Percentiles rank a stretch among this genome's conserved stretches.
These are phyloP conservation scores for Plasmodium knowlesi DNA, from an alignment of 169 alveolate genomes.

Conservation along the genomic window DNA sequence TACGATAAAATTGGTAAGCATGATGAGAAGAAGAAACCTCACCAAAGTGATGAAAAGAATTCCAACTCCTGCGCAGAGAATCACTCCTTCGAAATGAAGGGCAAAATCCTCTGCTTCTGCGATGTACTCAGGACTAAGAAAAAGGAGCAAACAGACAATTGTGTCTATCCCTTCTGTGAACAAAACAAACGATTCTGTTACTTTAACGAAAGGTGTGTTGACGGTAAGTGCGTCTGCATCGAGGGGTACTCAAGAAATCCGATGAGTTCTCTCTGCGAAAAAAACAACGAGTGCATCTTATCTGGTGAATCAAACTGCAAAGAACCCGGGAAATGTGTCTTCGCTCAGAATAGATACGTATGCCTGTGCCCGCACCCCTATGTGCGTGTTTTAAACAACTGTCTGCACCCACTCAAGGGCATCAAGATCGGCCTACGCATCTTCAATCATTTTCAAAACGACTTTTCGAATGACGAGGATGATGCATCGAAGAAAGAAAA, in stretches of 20 bases:
- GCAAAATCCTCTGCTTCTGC: slow-evolving; percentile 44
- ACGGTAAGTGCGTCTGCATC: slow-evolving; percentile 70
- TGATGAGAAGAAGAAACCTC: too few species aligned
- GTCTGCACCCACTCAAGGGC: slow-evolving; percentile 61
- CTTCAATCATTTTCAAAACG: slow-evolving; percentile 23
- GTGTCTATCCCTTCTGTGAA: slow-evolving; percentile 65
- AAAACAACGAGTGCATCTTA: slow-evolving; percentile 63
- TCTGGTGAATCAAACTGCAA: slow-evolving; percentile 16
- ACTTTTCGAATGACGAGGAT: slow-evolving; percentile 46
- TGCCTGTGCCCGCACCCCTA: slow-evolving; percentile 72
- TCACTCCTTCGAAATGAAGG: slow-evolving; percentile 34
- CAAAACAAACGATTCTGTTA: slow-evolving; percentile 44
- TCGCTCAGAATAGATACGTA: slow-evolving; percentile 29
- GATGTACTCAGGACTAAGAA: background rate
- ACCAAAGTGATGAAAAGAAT: background rate
- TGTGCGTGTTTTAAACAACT: slow-evolving; percentile 48
- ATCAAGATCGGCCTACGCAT: slow-evolving; percentile 30
- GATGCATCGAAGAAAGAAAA: slow-evolving; percentile 55
- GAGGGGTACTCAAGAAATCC: slow-evolving; percentile 73
- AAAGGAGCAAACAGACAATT: background rate
- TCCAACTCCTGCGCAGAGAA: background rate
- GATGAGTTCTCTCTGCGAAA: slow-evolving; percentile 68
- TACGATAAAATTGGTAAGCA: background rate
- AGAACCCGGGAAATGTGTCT: slow-evolving; percentile 60
- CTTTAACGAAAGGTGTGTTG: slow-evolving; percentile 55